phyloP scores from a whole-genome alignment of 148 eudicot genomes.

The Rhododendron ovatum region DNA sequence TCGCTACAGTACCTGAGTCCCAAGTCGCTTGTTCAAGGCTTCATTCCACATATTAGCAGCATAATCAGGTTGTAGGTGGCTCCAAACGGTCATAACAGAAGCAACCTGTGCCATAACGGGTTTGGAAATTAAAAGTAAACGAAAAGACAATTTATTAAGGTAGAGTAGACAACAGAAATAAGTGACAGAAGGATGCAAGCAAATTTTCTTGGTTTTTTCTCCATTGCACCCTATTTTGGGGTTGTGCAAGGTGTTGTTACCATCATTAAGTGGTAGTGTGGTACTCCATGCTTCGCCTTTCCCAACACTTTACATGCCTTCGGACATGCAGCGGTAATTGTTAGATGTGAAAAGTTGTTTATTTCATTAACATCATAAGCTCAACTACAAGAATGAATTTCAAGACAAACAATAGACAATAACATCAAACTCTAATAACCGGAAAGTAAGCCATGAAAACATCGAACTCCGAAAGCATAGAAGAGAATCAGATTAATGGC shows the following conservation, averaged over 20 bases:
- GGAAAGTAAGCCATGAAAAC: background rate
- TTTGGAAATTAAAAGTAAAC: background rate
- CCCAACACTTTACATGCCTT: background rate
- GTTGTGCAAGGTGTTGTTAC: background rate
- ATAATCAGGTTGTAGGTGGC: conserved; percentile 74
- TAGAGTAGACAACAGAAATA: background rate
- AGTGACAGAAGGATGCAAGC: background rate
- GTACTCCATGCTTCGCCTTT: background rate
- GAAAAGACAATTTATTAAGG: background rate
- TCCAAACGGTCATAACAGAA: conserved; percentile 93
- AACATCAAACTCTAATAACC: background rate
- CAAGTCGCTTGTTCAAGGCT: conserved; percentile 90
- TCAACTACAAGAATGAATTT: background rate
- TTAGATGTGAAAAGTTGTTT: background rate
- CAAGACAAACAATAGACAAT: background rate
- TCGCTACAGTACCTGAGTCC: conserved; percentile 56
- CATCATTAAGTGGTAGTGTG: background rate
- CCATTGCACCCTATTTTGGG: background rate
- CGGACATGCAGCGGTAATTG: background rate
- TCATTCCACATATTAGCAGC: conserved; percentile 95
- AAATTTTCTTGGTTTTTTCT: background rate
- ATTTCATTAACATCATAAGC: background rate
- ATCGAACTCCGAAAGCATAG: background rate
- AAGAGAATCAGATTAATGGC: background rate
- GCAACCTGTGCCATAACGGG: conserved; percentile 56